A percentile compares a stretch with the other conserved stretches of the same genome.
Evolutionary conservation across 1,284 basidiomycete genomes (phyloP).

Genomic region (Phellopilus nigrolimitatus): DNA sequence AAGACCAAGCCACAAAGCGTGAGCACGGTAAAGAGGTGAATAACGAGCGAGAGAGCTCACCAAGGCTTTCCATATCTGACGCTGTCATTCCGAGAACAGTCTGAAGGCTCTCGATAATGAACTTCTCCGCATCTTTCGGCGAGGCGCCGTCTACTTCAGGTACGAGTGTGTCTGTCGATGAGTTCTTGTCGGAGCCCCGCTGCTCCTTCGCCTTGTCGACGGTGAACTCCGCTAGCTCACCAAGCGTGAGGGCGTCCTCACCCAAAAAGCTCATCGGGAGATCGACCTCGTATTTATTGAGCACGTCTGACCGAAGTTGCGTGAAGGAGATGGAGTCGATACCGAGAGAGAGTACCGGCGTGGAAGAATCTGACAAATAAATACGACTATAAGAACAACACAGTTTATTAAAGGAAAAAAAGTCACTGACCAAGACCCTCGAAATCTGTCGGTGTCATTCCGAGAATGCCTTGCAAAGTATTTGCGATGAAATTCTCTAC

Average conservation of each 20-base stretch:
- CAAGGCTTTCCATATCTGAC: constrained; percentile 6
- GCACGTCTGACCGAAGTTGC: constrained; percentile 13
- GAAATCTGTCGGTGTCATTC: constrained; percentile 3
- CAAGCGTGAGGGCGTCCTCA: constrained; percentile 12
- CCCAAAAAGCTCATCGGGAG: constrained; percentile 16
- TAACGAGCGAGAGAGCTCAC: not conserved
- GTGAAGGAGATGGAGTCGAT: constrained; percentile 18
- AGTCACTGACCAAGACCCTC: constrained; percentile 5
- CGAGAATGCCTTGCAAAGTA: constrained; percentile 9
- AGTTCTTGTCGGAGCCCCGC: constrained; percentile 7
- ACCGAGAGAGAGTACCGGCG: constrained; percentile 14
- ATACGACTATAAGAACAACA: not conserved
- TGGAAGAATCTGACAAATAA: constrained; percentile 10
- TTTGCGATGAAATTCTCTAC: constrained; percentile 3
- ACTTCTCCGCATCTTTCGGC: constrained; percentile 11
- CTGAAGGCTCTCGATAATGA: constrained; percentile 2
- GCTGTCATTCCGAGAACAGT: constrained; percentile 6
- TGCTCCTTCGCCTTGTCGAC: constrained; percentile 10
- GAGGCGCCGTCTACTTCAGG: not conserved
- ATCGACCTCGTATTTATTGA: constrained; percentile 11
- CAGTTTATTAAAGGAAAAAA: not conserved
- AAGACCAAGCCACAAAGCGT: not conserved
- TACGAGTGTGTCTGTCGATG: constrained; percentile 11
- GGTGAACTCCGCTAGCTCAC: constrained; percentile 8
- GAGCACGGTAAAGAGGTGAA: not conserved